A percentile compares a stretch with the other conserved stretches of the same genome.
These are phyloP conservation scores for Astrothelium macrocarpum DNA, from an alignment of 495 filamentous ascomycete genomes.

Conservation along the genomic window DNA sequence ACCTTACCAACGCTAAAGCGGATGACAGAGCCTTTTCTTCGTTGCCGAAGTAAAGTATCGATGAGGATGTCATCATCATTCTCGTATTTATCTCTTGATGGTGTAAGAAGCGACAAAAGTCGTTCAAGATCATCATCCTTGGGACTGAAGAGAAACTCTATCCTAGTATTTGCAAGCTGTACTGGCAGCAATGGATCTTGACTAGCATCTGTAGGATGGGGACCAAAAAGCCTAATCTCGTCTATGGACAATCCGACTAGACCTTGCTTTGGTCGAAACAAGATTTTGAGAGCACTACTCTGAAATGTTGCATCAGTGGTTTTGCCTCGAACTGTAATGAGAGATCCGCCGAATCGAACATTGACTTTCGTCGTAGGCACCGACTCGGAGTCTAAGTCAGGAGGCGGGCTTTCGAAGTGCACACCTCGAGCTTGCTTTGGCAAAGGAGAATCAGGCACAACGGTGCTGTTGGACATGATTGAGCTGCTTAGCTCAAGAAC, in stretches of 20 bases:
- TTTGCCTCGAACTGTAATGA: slow-evolving; percentile 63
- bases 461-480: slow-evolving; percentile 60
- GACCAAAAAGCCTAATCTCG: slow-evolving; percentile 62
- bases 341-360: slow-evolving; percentile 64
- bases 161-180: slow-evolving; percentile 51
- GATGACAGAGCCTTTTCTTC: slow-evolving; percentile 79
- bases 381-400: slow-evolving; percentile 31
- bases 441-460: slow-evolving; percentile 28
- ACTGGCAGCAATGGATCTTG: slow-evolving; percentile 44
- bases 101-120: slow-evolving; percentile 76
- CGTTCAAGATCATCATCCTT: slow-evolving; percentile 71
- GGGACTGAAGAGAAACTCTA: slow-evolving; percentile 66
- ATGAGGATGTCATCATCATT: slow-evolving; percentile 90
- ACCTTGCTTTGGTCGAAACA: slow-evolving; percentile 52
- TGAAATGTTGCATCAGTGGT: slow-evolving; percentile 63
- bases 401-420: slow-evolving; percentile 54
- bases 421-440: slow-evolving; percentile 47
- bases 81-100: slow-evolving; percentile 85
- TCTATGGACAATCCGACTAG: slow-evolving; percentile 62
- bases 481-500: slow-evolving; percentile 82
- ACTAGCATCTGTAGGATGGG: slow-evolving; percentile 40
- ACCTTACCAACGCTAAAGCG: slow-evolving; percentile 55
- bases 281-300: slow-evolving; percentile 70
- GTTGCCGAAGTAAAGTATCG: slow-evolving; percentile 81
- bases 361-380: slow-evolving; percentile 55